A percentile compares a stretch with the other conserved stretches of the same genome.
Conservation (phyloP, 2,329 filamentous ascomycete species). For the Ascochyta pisi region DNA sequence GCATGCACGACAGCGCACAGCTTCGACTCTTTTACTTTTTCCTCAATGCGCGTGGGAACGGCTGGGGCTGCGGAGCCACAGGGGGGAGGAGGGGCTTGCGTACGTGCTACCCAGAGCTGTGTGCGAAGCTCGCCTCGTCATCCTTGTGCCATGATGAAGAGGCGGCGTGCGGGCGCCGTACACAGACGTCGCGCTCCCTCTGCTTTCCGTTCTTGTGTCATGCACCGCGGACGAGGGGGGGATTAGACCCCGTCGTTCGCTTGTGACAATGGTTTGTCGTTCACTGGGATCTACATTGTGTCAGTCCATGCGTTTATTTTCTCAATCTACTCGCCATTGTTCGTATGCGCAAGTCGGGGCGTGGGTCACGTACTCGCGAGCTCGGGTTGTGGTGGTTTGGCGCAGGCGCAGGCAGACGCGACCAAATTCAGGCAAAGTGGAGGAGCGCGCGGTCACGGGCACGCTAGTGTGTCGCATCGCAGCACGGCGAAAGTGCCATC, state of each 20-base stretch:
- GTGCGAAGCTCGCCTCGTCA: conserved; percentile 16
- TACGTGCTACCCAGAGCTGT: conserved; percentile 17
- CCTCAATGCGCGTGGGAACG: conserved; percentile 42
- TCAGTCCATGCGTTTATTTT: conserved; percentile 3
- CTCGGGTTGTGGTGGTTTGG: conserved; percentile 33
- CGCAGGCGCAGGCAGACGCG: not conserved
- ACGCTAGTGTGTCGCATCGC: not conserved
- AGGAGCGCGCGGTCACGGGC: conserved; percentile 28
- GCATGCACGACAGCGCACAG: conserved; percentile 24
- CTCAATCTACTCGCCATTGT: too few relatives aligned
- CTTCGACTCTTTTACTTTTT: conserved; percentile 45
- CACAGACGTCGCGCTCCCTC: conserved; percentile 40
- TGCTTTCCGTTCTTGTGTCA: conserved; percentile 46
- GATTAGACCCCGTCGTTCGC: conserved; percentile 32
- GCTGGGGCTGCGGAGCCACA: conserved; percentile 14
- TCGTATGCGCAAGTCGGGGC: not conserved
- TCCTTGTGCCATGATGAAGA: conserved; percentile 28
- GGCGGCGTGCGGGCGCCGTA: conserved; percentile 30
- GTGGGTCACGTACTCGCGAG: conserved; percentile 34
- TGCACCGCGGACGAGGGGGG: conserved; percentile 28
- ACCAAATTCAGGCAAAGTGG: too few relatives aligned
- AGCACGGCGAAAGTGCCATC: not conserved
- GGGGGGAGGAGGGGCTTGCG: too few relatives aligned
- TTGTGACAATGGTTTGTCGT: conserved; percentile 39
- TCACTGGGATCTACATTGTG: conserved; percentile 33